phyloP scores from a whole-genome alignment of 1,139 yeast species.

The Geotrichum restrictum region DNA sequence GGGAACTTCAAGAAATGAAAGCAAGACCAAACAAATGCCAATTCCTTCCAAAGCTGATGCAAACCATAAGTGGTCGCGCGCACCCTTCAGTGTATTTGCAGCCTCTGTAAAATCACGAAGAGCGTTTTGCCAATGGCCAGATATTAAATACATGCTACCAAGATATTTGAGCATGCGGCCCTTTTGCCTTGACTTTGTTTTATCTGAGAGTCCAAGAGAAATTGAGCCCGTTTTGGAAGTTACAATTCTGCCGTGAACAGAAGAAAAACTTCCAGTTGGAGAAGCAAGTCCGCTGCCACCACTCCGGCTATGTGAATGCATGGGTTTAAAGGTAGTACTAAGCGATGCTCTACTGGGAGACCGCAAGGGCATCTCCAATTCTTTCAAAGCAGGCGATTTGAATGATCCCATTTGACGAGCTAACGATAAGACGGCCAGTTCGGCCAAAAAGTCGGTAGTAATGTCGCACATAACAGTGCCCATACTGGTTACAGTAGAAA shows the following conservation, averaged over 20 bases:
- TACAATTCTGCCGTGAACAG: slow-evolving; percentile 1
- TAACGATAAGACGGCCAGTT: slow-evolving; percentile 61
- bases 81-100: slow-evolving; percentile 51
- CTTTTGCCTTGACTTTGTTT: slow-evolving; percentile 52
- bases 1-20: slow-evolving; percentile 56
- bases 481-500: slow-evolving; percentile 42
- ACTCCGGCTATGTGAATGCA: slow-evolving; percentile 12
- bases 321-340: slow-evolving; percentile 16
- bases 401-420: slow-evolving; percentile 37
- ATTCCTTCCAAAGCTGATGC: slow-evolving; percentile 82
- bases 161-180: slow-evolving; percentile 75
- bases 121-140: slow-evolving; percentile 76
- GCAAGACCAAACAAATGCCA: slow-evolving; percentile 59
- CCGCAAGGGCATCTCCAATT: slow-evolving; percentile 27
- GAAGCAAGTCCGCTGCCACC: slow-evolving; percentile 16
- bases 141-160: slow-evolving; percentile 71
- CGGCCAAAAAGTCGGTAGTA: slow-evolving; percentile 57
- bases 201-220: slow-evolving; percentile 43
- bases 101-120: slow-evolving; percentile 70
- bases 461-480: slow-evolving; percentile 75
- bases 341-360: slow-evolving; percentile 4
- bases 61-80: slow-evolving; percentile 80
- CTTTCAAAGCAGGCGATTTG: slow-evolving; percentile 36
- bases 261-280: slow-evolving; percentile 12
- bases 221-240: slow-evolving; percentile 36